These are phyloP conservation scores for Goffeauzyma gilvescens DNA, from an alignment of 768 basidiomycete genomes.

Conservation along the genomic window DNA sequence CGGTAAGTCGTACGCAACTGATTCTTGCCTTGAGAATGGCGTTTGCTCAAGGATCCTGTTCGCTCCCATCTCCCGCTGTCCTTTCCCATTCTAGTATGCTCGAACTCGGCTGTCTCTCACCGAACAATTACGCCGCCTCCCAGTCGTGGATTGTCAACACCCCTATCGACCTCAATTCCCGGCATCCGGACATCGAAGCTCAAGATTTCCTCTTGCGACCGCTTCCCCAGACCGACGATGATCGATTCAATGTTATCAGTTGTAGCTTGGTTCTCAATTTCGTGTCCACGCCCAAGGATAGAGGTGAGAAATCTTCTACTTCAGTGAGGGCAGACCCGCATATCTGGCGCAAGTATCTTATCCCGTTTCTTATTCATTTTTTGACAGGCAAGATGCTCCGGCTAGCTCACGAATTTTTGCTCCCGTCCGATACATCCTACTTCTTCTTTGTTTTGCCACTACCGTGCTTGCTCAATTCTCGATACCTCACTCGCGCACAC, in stretches of 20 bases:
- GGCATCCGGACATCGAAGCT: slow-evolving; percentile 61
- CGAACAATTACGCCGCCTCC: slow-evolving; percentile 56
- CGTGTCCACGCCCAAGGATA: slow-evolving; percentile 50
- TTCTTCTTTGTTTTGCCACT: slow-evolving; percentile 44
- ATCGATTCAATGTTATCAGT: slow-evolving; percentile 59
- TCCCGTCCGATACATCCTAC: slow-evolving; percentile 12
- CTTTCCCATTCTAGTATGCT: slow-evolving; percentile 41
- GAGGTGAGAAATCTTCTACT: slow-evolving; percentile 41
- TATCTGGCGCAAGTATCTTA: not conserved
- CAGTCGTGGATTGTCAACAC: slow-evolving; percentile 51
- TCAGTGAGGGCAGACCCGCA: not conserved
- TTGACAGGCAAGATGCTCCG: slow-evolving; percentile 19
- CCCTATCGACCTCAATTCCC: slow-evolving; percentile 67
- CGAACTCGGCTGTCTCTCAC: slow-evolving; percentile 72
- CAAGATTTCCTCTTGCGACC: slow-evolving; percentile 55
- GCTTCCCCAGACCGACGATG: slow-evolving; percentile 40
- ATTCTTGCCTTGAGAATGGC: too few species aligned
- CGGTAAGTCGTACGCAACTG: too few species aligned
- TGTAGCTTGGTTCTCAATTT: slow-evolving; percentile 82
- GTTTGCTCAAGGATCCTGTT: too few species aligned
- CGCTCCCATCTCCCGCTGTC: not conserved
- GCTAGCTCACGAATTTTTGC: slow-evolving; percentile 19
- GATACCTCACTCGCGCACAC: slow-evolving; percentile 50
- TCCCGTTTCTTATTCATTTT: not conserved
- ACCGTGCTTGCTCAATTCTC: slow-evolving; percentile 68